Base-by-base conservation (phyloP, 2,329 filamentous ascomycete genomes). In the Plenodomus lindquistii region DNA sequence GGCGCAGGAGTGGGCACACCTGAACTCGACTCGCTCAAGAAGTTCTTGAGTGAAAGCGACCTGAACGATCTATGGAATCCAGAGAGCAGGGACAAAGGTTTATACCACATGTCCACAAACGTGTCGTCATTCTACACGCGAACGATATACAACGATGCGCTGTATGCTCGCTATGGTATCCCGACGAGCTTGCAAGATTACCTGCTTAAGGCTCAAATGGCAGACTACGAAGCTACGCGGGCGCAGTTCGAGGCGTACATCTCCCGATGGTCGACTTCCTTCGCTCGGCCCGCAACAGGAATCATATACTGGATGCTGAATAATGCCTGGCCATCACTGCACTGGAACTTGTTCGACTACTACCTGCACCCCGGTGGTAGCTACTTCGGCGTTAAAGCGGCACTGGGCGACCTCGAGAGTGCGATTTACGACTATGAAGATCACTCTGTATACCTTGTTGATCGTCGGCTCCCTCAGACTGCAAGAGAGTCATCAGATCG, bases 301-400 rank as follows among this genome's bases (percentile, higher is more conserved):
- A 40, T 82, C 40, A 79, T 87, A 15, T 87, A 87, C 70, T 87
- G 84, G 84, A 86, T 87, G 84, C 65, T 86, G 44, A 85, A 85
- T 55, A 79, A 79, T 38, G 84, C 84, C 0, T 87, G 84, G 83
- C 84, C 85, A 0, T 81, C 77, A 45, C 69, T 87, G 21, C 84
- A 86, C 60, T 87, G 85, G 84, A 82, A 83, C 44, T 67, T 85
- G 5, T 85, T 85, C 60, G 84, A 86, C 56, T 83, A 83, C 63
- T 86, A 86, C 53, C 66, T 85, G 35, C 79, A 78, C 18, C 79
- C 83, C 0, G 79, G 77, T 0, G 84, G 82, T 0, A 76, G 80
- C 0, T 86, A 83, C 52, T 86, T 80, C 48, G 84, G 85, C 2
- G 76, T 78, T 15, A 85, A 86, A 62, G 65, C 76, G 0, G 82